Conservation (phyloP, 768 basidiomycete species). For the Podaxis mareebaensis region DNA sequence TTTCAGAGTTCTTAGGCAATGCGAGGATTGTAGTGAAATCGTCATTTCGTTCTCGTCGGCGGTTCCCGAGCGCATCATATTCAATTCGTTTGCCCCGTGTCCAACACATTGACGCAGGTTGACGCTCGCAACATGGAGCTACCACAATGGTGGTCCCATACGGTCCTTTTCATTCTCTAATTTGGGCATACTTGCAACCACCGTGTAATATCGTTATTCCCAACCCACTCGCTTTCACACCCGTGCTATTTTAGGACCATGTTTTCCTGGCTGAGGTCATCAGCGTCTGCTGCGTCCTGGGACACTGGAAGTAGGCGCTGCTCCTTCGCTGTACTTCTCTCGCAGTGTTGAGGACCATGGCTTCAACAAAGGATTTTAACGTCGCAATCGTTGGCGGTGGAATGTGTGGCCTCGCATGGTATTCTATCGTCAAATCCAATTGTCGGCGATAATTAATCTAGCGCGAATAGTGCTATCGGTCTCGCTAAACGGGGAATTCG, state of each 20-base stretch:
- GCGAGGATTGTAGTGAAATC: not conserved
- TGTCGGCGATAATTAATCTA: not conserved
- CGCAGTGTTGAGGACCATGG: slow-evolving; percentile 1
- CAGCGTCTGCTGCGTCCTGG: no score
- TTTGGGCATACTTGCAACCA: not conserved
- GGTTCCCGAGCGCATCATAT: not conserved
- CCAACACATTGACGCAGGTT: not conserved
- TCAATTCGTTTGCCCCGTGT: not conserved
- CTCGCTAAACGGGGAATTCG: slow-evolving; percentile 42
- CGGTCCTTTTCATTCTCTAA: no score
- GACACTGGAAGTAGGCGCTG: not conserved
- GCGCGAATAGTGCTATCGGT: slow-evolving; percentile 38
- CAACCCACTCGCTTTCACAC: not conserved
- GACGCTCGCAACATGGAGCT: not conserved
- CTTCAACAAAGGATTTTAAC: slow-evolving; percentile 38
- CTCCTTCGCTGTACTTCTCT: not conserved
- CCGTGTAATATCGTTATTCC: not conserved
- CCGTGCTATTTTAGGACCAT: not conserved
- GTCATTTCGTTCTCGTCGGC: not conserved
- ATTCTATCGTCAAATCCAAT: slow-evolving; percentile 4
- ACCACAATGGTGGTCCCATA: not conserved
- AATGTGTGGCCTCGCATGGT: slow-evolving; percentile 51
- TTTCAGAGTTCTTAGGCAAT: not conserved
- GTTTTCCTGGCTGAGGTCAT: not conserved
- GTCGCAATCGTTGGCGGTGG: slow-evolving; percentile 60